Percentiles rank a stretch among this genome's conserved stretches.
phyloP scores from a whole-genome alignment of 495 filamentous ascomycete species.

The Chaetomidium leptoderma region DNA sequence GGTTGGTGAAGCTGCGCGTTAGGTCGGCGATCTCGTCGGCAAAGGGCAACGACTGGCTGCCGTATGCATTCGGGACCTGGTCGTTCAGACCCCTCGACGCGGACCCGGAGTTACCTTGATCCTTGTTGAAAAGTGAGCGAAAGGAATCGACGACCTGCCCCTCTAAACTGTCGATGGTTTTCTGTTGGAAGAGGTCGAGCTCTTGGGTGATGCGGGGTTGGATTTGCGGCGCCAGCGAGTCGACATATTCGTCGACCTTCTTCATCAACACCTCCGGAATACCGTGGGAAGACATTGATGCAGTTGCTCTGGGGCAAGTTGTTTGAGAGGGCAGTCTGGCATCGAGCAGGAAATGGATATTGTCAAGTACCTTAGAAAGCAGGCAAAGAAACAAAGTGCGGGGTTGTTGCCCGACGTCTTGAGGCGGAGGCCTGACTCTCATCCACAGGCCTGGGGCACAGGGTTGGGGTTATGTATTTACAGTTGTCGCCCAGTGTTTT shows the following conservation, averaged over 20 bases:
- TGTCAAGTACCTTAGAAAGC: too few species aligned
- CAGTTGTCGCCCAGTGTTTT: too few species aligned
- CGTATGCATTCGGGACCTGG: constrained; percentile 29
- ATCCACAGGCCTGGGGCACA: too few species aligned
- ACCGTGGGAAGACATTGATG: constrained; percentile 5
- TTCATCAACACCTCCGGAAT: constrained; percentile 32
- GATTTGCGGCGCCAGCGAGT: constrained; percentile 36
- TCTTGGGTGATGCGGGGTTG: constrained; percentile 36
- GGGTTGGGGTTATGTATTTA: too few species aligned
- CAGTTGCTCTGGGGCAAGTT: not conserved
- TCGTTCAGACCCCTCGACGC: constrained; percentile 21
- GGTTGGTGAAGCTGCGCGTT: constrained; percentile 27
- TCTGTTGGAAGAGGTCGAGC: constrained; percentile 32
- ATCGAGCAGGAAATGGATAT: too few species aligned
- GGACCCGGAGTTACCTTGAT: not conserved
- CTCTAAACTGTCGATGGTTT: constrained; percentile 35
- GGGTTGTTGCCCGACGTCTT: too few species aligned
- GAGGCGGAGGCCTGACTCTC: too few species aligned
- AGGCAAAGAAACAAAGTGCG: too few species aligned
- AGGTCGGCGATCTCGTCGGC: constrained; percentile 35
- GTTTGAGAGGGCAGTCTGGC: too few species aligned
- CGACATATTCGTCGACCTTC: constrained; percentile 36
- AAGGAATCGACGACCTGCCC: constrained; percentile 32
- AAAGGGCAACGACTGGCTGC: constrained; percentile 32
- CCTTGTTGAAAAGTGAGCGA: constrained; percentile 32